Evolutionary conservation across 106 monocot species (phyloP).

Genomic region (Apostasia ramifera): DNA sequence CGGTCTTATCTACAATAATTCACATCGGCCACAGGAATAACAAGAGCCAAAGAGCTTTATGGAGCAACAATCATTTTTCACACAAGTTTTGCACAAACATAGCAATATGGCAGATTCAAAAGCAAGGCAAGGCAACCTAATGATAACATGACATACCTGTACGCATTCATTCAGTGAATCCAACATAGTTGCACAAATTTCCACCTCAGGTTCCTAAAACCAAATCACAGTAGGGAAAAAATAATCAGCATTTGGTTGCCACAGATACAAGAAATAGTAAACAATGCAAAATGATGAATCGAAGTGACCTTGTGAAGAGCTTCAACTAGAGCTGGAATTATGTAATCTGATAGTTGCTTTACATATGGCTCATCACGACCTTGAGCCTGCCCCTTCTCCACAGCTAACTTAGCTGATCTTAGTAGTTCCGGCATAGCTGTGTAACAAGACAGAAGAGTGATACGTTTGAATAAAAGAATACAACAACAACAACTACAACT

Average conservation of each 20-base stretch:
- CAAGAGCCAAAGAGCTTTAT: no score
- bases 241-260: not conserved
- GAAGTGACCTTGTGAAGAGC: constrained; percentile 75
- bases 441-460: constrained; percentile 1
- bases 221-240: not conserved
- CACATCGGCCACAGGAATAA: no score
- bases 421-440: constrained; percentile 95
- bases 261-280: not conserved
- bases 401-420: constrained; percentile 81
- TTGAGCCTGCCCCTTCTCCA: constrained; percentile 80
- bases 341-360: constrained; percentile 88
- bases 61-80: no score
- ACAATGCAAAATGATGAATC: not conserved
- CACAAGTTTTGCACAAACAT: no score
- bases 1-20: no score
- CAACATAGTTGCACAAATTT: constrained; percentile 83
- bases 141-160: constrained; percentile 38
- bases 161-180: constrained; percentile 92
- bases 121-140: not conserved
- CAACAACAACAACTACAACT: not conserved
- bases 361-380: constrained; percentile 89
- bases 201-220: constrained; percentile 82
- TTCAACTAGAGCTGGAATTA: constrained; percentile 86
- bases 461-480: not conserved
- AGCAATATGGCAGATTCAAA: no score